phyloP scores from a whole-genome alignment of 129 eudicot genomes.

The Rutidosis leptorrhynchoides region DNA sequence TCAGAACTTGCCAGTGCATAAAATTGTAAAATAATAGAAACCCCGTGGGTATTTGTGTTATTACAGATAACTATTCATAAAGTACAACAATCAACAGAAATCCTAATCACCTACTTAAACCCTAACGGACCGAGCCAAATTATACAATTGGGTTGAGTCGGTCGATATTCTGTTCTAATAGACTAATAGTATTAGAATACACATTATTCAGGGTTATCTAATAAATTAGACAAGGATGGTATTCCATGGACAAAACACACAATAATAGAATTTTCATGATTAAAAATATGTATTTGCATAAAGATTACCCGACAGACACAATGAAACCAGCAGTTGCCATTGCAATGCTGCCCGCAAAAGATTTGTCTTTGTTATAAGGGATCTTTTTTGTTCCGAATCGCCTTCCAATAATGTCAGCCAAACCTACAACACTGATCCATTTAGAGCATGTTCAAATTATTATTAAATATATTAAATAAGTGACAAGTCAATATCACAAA shows the following conservation, averaged over 20 bases:
- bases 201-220: not conserved
- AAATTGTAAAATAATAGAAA: too few relatives aligned
- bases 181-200: not conserved
- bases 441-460: slow-evolving; percentile 2
- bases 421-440: slow-evolving; percentile 33
- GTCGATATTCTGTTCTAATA: too few relatives aligned
- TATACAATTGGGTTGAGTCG: too few relatives aligned
- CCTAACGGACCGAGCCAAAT: too few relatives aligned
- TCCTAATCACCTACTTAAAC: too few relatives aligned
- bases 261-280: not conserved
- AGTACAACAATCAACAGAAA: too few relatives aligned
- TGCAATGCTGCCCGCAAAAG: slow-evolving; percentile 61
- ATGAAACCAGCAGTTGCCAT: slow-evolving; percentile 44
- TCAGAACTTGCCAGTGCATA: slow-evolving; percentile 20
- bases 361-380: slow-evolving; percentile 80
- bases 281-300: not conserved
- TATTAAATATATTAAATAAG: not conserved
- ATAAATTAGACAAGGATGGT: not conserved
- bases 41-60: too few relatives aligned
- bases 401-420: slow-evolving; percentile 76
- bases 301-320: slow-evolving; percentile 67
- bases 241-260: not conserved
- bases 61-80: too few relatives aligned
- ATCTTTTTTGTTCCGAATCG: slow-evolving; percentile 60
- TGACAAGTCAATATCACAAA: slow-evolving; percentile 11